Base-by-base conservation (phyloP, 345 rosid genomes). In the Ceriops decandra region DNA sequence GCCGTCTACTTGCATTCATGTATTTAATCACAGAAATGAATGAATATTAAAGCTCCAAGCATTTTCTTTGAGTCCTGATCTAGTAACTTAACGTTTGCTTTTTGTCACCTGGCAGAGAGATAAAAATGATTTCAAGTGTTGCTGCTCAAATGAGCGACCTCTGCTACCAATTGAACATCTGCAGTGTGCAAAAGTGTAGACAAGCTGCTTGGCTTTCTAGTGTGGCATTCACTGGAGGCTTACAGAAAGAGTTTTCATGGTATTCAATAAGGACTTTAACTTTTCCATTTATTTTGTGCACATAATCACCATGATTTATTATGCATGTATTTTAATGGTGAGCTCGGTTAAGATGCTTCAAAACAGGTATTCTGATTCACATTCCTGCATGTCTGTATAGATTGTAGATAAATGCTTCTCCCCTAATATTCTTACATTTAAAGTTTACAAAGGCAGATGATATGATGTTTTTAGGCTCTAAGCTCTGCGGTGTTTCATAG, bases 211-310 rank as follows among this genome's bases (percentile, higher is more conserved):
- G 76, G 85, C 68, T 72, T 71, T 73, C 87, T 49, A 68, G 68
- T 62, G 63, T 74, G 66, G 68, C 77, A 26, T 69, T 84, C 78
- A 79, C 32, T 62, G 80, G 86, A 64, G 79, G 84, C 74, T 64
- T 79, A 7, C 84, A 80, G 71, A 85, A 77, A 74, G 85, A 85
- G 5, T 74, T 79, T 30, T 83, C 91, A 66, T 84, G 96, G 98
- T 92, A 83, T 68, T 71, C 65, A 27, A 61, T 67, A 33, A 27
- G 20, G 57, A 42, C 57, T 33, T 69, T 62, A 28, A 7, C 57
- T 46, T 30, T 19, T 5, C 63, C 28, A 53, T 68, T 70, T 28
- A 60, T 62, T 52, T 57, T 54, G 8, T 54, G 58, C 58, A 54
- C 5, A 22, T 19, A 58, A 16, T 42, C 24, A 33, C 22, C 5